Conservation (phyloP, 2,329 filamentous ascomycete species). For the Camptophora hylomeconis region DNA sequence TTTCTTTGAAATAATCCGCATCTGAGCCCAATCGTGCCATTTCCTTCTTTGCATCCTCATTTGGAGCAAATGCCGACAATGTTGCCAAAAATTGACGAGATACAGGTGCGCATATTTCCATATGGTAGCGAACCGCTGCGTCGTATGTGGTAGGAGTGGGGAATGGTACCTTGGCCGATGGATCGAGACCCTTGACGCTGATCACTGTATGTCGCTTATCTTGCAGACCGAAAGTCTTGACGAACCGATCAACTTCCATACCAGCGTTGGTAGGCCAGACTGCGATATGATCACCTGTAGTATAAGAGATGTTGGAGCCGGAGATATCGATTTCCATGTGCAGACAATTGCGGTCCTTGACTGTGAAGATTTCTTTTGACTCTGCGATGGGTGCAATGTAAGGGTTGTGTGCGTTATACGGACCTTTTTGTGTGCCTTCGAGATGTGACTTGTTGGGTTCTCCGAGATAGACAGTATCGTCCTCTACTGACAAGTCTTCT, state of each 20-base stretch:
- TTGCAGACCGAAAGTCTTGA: slow-evolving; percentile 62
- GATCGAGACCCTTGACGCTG: slow-evolving; percentile 78
- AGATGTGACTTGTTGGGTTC: slow-evolving; percentile 96
- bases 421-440: slow-evolving; percentile 68
- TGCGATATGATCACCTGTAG: slow-evolving; percentile 93
- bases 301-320: slow-evolving; percentile 80
- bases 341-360: slow-evolving; percentile 84
- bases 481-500: slow-evolving; percentile 59
- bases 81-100: slow-evolving; percentile 90
- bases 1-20: slow-evolving; percentile 88
- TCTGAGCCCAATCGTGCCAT: slow-evolving; percentile 80
- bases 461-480: slow-evolving; percentile 77
- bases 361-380: slow-evolving; percentile 80
- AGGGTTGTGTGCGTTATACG: slow-evolving; percentile 92
- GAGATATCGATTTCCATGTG: slow-evolving; percentile 91
- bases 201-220: slow-evolving; percentile 73
- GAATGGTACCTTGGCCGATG: slow-evolving; percentile 94
- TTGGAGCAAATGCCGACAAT: slow-evolving; percentile 78
- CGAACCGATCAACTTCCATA: slow-evolving; percentile 78
- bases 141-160: slow-evolving; percentile 95
- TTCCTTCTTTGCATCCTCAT: slow-evolving; percentile 71
- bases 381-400: slow-evolving; percentile 89
- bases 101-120: slow-evolving; percentile 90
- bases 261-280: slow-evolving; percentile 95
- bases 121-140: slow-evolving; percentile 82